phyloP scores from a whole-genome alignment of 2,329 filamentous ascomycete genomes.

The Fusarium xylarioides region DNA sequence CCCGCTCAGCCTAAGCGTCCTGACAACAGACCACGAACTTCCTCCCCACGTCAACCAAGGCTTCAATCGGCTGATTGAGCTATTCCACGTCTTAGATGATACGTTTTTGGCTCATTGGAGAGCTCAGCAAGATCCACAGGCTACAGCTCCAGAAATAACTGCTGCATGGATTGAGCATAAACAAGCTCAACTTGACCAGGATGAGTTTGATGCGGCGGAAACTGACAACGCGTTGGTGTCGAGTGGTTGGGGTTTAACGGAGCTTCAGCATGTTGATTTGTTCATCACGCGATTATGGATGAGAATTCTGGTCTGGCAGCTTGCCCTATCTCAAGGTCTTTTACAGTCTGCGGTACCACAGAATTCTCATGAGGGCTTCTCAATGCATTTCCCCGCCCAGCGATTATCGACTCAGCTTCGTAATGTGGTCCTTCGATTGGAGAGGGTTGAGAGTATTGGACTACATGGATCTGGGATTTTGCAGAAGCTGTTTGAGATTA shows the following conservation, averaged over 20 bases:
- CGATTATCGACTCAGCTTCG: constrained; percentile 51
- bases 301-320: constrained; percentile 53
- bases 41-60: constrained; percentile 48
- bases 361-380: constrained; percentile 49
- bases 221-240: constrained; percentile 38
- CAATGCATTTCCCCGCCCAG: constrained; percentile 51
- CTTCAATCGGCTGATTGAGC: constrained; percentile 48
- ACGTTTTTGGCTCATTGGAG: constrained; percentile 51
- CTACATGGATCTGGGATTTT: constrained; percentile 66
- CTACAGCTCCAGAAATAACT: constrained; percentile 39
- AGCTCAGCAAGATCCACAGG: constrained; percentile 40
- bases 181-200: constrained; percentile 51
- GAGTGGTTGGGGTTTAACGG: constrained; percentile 43
- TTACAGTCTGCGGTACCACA: constrained; percentile 47
- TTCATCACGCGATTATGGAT: constrained; percentile 54
- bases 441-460: constrained; percentile 55
- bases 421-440: constrained; percentile 47
- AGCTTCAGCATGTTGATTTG: constrained; percentile 52
- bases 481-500: constrained; percentile 68
- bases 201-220: constrained; percentile 47
- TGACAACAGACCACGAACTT: constrained; percentile 44
- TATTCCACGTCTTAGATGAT: constrained; percentile 52
- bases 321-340: constrained; percentile 51
- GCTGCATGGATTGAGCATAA: constrained; percentile 53
- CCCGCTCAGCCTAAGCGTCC: constrained; percentile 42